Evolutionary conservation across 345 rosid genomes (phyloP).

Genomic region (Hirschfeldia incana): DNA sequence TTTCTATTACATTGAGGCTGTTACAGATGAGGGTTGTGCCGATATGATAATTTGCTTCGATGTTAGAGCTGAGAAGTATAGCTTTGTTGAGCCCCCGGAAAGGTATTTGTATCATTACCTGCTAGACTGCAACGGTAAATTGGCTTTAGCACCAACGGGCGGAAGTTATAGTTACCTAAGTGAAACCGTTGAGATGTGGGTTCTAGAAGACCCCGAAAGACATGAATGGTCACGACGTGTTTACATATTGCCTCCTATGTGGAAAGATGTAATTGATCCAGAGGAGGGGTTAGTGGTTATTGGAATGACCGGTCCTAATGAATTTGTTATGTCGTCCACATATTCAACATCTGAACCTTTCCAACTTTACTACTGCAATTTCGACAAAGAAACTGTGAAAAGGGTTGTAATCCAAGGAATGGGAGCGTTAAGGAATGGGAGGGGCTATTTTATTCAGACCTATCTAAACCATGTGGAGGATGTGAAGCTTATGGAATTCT

Average conservation of each 20-base stretch:
- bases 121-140: not conserved
- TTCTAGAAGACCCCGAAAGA: not conserved
- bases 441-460: not conserved
- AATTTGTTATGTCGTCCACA: not conserved
- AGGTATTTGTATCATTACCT: not conserved
- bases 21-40: not conserved
- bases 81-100: not conserved
- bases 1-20: not conserved
- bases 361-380: not conserved
- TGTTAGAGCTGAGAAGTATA: not conserved
- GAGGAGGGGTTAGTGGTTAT: not conserved
- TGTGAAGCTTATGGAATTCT: not conserved
- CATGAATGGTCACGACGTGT: not conserved
- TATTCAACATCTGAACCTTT: not conserved
- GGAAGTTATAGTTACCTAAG: not conserved
- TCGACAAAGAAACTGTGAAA: not conserved
- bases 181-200: not conserved
- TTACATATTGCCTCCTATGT: not conserved
- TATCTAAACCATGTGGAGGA: not conserved
- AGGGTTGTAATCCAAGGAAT: not conserved
- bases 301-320: not conserved
- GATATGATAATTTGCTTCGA: not conserved
- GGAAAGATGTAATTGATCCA: not conserved
- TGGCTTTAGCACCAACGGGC: not conserved
- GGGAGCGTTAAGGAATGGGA: not conserved